Evolutionary conservation across 2,329 filamentous ascomycete genomes (phyloP).

Genomic region (Ophiostoma triangulosporum): DNA sequence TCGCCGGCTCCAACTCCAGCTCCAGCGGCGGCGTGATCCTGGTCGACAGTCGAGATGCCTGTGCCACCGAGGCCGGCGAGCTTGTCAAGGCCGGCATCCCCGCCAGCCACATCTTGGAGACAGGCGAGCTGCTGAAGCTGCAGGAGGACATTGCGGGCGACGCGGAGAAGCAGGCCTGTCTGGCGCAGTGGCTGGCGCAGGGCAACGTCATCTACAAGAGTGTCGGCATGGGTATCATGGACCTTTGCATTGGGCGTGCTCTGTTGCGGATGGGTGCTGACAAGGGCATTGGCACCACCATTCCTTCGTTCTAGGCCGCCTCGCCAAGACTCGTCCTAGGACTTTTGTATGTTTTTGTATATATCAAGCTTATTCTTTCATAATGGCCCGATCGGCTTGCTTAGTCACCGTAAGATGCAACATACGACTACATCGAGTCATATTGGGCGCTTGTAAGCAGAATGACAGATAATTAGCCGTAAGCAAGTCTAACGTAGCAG

Average conservation of each 20-base stretch:
- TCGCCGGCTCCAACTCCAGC: not conserved
- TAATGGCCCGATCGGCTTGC: too few species aligned
- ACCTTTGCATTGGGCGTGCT: conserved; percentile 48
- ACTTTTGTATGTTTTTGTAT: too few species aligned
- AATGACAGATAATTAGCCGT: too few species aligned
- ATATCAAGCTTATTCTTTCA: too few species aligned
- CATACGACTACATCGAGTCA: too few species aligned
- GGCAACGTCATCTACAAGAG: conserved; percentile 59
- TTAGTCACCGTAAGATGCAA: too few species aligned
- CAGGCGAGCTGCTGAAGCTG: conserved; percentile 49
- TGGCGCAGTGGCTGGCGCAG: conserved; percentile 36
- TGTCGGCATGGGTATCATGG: conserved; percentile 55
- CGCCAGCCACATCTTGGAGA: conserved; percentile 40
- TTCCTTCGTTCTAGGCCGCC: conserved; percentile 26
- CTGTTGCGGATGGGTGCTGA: conserved; percentile 42
- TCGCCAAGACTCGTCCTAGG: not conserved
- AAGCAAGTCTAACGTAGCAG: too few species aligned
- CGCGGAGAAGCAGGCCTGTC: conserved; percentile 9
- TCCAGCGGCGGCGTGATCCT: conserved; percentile 24
- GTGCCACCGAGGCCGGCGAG: conserved; percentile 52
- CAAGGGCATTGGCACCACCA: conserved; percentile 32
- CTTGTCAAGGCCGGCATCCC: conserved; percentile 47
- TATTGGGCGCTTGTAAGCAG: too few species aligned
- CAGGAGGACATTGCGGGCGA: conserved; percentile 29
- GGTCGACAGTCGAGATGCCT: conserved; percentile 44